Evolutionary conservation across 228 moss, liverwort and hornwort genomes (phyloP).

Genomic region (Sphagnum magellanicum): DNA sequence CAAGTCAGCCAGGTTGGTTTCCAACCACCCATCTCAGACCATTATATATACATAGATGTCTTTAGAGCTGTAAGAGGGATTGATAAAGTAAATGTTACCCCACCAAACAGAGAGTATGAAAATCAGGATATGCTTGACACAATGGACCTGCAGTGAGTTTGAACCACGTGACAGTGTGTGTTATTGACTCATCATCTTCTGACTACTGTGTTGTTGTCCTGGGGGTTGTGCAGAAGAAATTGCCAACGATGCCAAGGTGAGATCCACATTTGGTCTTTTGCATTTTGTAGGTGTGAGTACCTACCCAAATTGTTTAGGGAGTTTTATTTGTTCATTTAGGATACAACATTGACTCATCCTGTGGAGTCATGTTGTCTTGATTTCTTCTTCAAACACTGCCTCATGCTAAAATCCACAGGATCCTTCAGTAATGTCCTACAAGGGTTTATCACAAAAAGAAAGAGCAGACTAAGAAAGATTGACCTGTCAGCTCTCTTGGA

Average conservation of each 20-base stretch:
- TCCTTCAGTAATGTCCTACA: too few species aligned
- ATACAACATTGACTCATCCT: background rate
- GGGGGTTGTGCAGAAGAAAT: slow-evolving; percentile 30
- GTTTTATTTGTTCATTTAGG: background rate
- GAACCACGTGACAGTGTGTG: background rate
- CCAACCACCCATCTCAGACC: background rate
- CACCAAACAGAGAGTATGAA: background rate
- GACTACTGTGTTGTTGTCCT: slow-evolving; percentile 12
- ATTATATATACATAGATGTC: background rate
- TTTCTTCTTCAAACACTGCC: background rate
- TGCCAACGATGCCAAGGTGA: slow-evolving; percentile 62
- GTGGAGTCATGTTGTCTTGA: background rate
- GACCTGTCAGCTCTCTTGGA: too few species aligned
- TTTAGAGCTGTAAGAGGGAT: background rate
- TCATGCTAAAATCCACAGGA: too few species aligned
- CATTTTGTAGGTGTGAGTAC: background rate
- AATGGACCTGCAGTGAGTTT: background rate
- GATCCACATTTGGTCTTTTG: slow-evolving; percentile 1
- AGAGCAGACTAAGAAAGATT: too few species aligned
- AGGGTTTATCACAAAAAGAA: too few species aligned
- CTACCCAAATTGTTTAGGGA: background rate
- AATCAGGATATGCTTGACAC: background rate
- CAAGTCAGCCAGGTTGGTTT: too few species aligned
- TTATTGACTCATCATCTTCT: slow-evolving; percentile 3
- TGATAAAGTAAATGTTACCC: background rate